A percentile compares a stretch with the other conserved stretches of the same genome.
Evolutionary conservation across 768 basidiomycete species (phyloP).

Genomic region (Favolaschia claudopus): DNA sequence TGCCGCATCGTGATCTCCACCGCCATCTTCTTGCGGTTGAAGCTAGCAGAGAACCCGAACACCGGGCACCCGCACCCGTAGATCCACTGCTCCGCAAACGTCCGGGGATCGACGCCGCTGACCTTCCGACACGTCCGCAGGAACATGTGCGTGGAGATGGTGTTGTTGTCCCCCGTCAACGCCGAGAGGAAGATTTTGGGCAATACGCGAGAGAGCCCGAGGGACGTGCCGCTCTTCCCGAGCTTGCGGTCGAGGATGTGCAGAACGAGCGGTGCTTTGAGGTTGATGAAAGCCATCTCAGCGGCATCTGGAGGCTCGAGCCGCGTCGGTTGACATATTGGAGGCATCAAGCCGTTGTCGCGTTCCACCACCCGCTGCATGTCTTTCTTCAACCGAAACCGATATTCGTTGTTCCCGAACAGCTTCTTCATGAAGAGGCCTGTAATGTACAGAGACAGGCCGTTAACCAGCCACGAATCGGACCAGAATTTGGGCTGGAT

Average conservation of each 20-base stretch:
- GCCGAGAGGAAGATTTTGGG: conserved; percentile 96
- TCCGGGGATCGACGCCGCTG: conserved; percentile 86
- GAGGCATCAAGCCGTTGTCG: conserved; percentile 90
- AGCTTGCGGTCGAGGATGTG: conserved; percentile 94
- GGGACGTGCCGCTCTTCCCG: conserved; percentile 93
- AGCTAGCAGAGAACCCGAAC: conserved; percentile 88
- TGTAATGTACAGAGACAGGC: conserved; percentile 89
- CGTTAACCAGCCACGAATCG: conserved; percentile 97
- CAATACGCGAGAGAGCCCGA: conserved; percentile 92
- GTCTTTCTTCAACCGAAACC: conserved; percentile 94
- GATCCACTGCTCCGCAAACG: conserved; percentile 99
- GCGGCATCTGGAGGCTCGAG: conserved; percentile 85
- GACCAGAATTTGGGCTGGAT: conserved; percentile 93
- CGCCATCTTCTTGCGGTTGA: conserved; percentile 98
- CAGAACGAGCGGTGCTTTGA: conserved; percentile 95
- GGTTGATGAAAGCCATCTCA: conserved; percentile 86
- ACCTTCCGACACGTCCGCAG: conserved; percentile 92
- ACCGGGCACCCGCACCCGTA: conserved; percentile 96
- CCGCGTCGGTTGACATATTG: conserved; percentile 90
- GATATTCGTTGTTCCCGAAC: conserved; percentile 96
- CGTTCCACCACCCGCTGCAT: conserved; percentile 90
- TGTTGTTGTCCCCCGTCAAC: conserved; percentile 90
- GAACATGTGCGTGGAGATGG: conserved; percentile 89
- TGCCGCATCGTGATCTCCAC: conserved; percentile 96
- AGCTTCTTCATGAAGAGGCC: conserved; percentile 86